Base-by-base conservation (phyloP, 2,329 filamentous ascomycete species). In the Paraphaeosphaeria minitans region DNA sequence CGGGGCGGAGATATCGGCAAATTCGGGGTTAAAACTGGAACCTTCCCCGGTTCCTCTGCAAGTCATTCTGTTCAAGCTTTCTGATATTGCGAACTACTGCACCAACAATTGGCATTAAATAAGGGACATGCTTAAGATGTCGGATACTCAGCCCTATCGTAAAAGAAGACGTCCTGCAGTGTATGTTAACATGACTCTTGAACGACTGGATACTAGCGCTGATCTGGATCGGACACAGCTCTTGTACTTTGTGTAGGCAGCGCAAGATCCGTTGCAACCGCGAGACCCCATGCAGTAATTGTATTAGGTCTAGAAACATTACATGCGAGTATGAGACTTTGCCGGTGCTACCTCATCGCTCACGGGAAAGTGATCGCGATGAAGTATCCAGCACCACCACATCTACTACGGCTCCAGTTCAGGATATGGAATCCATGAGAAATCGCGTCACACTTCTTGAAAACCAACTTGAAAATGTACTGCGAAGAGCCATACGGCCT, bases 181-280 rank as follows among this genome's bases (percentile, higher is more conserved):
- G 81, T 81, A 78, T 58, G 76, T 61, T 10, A n/a, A 8, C 13
- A 33, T 19, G 21, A 24, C 46, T 45, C 31, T 27, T 53, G 19
- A 22, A n/a, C 31, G 21, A 56, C 31, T 14, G 5, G 19, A 43
- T 21, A 10, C 21, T 49, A 4, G 2, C 22, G 42, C 62, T 66
- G 51, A 66, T 56, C 47, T 13, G 13, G 51, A 56, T 29, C 31
- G 47, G 39, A n/a, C 47, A 33, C 49, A 85, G 81, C 16, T 81
- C 85, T 1, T 88, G 85, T 68, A 76, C 81, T 63, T 78, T 85
- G 43, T 89, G 87, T 66, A 79, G 86, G 45, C 81, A 76, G 56
- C 84, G 85, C 42, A 89, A 89, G 71, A 83, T 89, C 58, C 81
- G 82, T 48, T 89, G 87, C 67, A 83, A 89, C 66, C 83, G 84